A percentile compares a stretch with the other conserved stretches of the same genome.
These are phyloP conservation scores for Heliamphora exappendiculata DNA, from an alignment of 148 eudicot species.

Conservation along the genomic window DNA sequence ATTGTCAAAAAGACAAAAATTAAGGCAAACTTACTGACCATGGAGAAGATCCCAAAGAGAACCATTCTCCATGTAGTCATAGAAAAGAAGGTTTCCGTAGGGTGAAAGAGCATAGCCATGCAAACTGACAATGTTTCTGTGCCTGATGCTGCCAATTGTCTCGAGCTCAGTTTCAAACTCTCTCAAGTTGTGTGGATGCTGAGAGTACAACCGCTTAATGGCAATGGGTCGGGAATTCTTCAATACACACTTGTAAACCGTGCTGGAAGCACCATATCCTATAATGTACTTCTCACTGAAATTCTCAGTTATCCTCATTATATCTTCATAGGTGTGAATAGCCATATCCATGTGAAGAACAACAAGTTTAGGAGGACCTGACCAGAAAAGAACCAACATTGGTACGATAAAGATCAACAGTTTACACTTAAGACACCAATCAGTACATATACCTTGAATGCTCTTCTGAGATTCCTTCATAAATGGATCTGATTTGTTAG, in stretches of 20 bases:
- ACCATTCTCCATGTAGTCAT: conserved; percentile 75
- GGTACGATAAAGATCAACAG: not conserved
- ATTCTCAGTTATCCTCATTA: conserved; percentile 63
- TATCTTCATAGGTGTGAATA: conserved; percentile 57
- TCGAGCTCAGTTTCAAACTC: conserved; percentile 70
- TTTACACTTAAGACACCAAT: not conserved
- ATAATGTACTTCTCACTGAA: conserved; percentile 58
- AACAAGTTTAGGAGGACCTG: conserved; percentile 59
- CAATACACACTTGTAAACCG: conserved; percentile 54
- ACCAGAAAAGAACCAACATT: not conserved
- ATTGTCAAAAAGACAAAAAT: not conserved
- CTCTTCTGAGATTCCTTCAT: conserved; percentile 25
- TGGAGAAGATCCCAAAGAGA: conserved; percentile 77
- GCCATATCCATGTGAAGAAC: conserved; percentile 71
- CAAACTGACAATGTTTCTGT: conserved; percentile 57
- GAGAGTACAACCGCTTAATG: conserved; percentile 56
- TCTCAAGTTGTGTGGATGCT: conserved; percentile 29
- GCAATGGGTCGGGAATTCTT: conserved; percentile 71
- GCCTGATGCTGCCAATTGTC: conserved; percentile 63
- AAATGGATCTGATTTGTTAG: conserved; percentile 29
- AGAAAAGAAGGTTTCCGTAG: conserved; percentile 57
- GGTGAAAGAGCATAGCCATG: conserved; percentile 66
- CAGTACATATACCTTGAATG: conserved; percentile 24
- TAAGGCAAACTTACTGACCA: conserved; percentile 27
- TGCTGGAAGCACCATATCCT: conserved; percentile 71